These are phyloP conservation scores for Saturnispora bothae DNA, from an alignment of 805 yeast species.

Conservation along the genomic window DNA sequence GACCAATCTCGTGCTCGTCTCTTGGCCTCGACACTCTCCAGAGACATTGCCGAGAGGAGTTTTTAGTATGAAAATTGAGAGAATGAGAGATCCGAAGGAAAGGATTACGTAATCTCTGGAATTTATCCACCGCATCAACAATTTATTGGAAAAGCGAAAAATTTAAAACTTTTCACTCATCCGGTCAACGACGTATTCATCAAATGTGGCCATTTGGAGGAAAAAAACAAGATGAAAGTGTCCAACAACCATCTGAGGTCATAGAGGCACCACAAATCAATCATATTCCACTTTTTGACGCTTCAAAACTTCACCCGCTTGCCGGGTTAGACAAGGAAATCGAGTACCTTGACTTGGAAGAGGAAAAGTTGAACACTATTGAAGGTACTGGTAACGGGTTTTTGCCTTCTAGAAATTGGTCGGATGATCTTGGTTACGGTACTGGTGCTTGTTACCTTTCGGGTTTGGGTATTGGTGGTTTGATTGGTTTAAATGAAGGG, in stretches of 20 bases:
- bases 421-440: slow-evolving; percentile 95
- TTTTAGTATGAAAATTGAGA: too few relatives aligned
- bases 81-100: too few relatives aligned
- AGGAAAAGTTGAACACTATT: slow-evolving; percentile 60
- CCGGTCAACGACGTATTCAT: too few relatives aligned
- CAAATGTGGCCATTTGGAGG: slow-evolving; percentile 18
- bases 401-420: slow-evolving; percentile 95
- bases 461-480: slow-evolving; percentile 85
- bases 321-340: slow-evolving; percentile 87
- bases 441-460: slow-evolving; percentile 87
- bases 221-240: slow-evolving; percentile 8
- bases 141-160: too few relatives aligned
- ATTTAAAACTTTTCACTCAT: too few relatives aligned
- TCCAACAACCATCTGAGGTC: not conserved
- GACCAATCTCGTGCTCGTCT: slow-evolving; percentile 43
- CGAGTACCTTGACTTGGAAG: slow-evolving; percentile 84
- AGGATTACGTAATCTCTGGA: too few relatives aligned
- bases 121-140: too few relatives aligned
- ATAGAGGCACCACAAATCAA: slow-evolving; percentile 10
- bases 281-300: slow-evolving; percentile 38
- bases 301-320: slow-evolving; percentile 74
- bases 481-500: slow-evolving; percentile 83
- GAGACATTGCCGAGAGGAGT: too few relatives aligned
- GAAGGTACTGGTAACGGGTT: slow-evolving; percentile 80
- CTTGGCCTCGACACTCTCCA: not conserved